Base-by-base conservation (phyloP, 2,329 filamentous ascomycete genomes). In the Cylindrodendrum hubeiense region DNA sequence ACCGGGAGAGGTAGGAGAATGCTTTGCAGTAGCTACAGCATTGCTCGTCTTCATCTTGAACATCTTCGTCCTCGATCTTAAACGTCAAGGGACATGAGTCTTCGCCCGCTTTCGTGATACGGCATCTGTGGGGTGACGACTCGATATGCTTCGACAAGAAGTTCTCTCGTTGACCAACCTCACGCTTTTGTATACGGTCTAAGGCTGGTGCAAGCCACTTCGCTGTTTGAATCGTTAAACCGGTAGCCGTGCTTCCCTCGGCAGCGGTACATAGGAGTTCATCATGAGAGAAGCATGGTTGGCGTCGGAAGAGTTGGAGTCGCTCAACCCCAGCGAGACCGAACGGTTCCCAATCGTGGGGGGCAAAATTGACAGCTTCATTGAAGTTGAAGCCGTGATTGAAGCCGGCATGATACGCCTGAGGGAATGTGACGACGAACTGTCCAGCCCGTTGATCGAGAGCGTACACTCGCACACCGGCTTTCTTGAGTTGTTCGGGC, bases 381-480 rank as follows among this genome's bases (percentile, higher is more conserved):
- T 99, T 99, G 80, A 98, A 97, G 77, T 99, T 99, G 84, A 99
- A 99, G 0, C 93, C 96, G 74, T 99, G 96, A 74, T 99, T 99
- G 82, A 99, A 99, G 0, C 96, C 96, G 6, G 96, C 95, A 77
- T 99, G 96, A 74, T 98, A 99, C 0, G 96, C 96, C 77, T 97
- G 93, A 0, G 96, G 96, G 74, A 98, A 99, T 0, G 96, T 99
- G 68, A 99, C 91, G 68, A 99, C 95, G 69, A 99, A 93, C 76
- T 99, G 94, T 5, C 96, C 96, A 28, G 96, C 96, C 71, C 95
- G 89, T 78, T 99, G 96, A 77, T 99, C 96, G n/a, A 98, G 83
- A 0, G 96, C 96, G 77, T 94, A 98, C 3, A 98, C 95, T 50
- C 93, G 89, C 2, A 99, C 96, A 1, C 95, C 95, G 4, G 95